Evolutionary conservation across 129 eudicot genomes (phyloP), one percentile per base, ranked within the genome.

Genomic region (Helichrysum umbraculigerum): DNA sequence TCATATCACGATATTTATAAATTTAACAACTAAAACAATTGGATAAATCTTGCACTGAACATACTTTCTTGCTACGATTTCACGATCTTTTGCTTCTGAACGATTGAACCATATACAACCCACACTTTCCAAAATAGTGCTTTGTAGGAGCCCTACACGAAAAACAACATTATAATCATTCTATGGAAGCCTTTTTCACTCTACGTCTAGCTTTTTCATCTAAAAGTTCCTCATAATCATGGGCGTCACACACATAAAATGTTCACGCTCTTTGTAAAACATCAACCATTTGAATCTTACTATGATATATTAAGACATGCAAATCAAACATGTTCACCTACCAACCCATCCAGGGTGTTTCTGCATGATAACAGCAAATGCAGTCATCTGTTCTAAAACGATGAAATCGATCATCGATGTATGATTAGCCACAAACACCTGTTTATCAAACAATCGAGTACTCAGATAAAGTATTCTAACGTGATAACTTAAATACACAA

Each of bases 311-410:
- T 60, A 33, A 42, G 59, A 41, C 12, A 61, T 25, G 60, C 50
- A 71, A 21, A 60, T 16, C 14, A 41, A 56, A 42, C 25, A 66
- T 19, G 14, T 34, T 51, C 68, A 76, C 98, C 72, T 81, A 94
- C 98, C 98, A 67, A 94, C 97, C 98, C 98, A 94, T 42, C 98
- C 98, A 74, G 97, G 97, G 83, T 94, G 98, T 79, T 94, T 94
- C 78, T 94, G 98, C 98, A 94, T 94, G 20, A 94, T 94, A 71
- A 94, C 97, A 82, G 98, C 96, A 84, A 94, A 94, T 84, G 97
- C 93, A 83, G 97, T 94, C 98, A 94, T 94, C 84, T 91, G 98
- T 59, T 94, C 98, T 70, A 94, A 85, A 68, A 94, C 78, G 51
- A 94, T 87, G 86, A 94, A 94, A 82, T 94, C 98, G 81, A 94